Evolutionary conservation across 495 filamentous ascomycete species (phyloP).

Genomic region (Penicillium bovifimosum): DNA sequence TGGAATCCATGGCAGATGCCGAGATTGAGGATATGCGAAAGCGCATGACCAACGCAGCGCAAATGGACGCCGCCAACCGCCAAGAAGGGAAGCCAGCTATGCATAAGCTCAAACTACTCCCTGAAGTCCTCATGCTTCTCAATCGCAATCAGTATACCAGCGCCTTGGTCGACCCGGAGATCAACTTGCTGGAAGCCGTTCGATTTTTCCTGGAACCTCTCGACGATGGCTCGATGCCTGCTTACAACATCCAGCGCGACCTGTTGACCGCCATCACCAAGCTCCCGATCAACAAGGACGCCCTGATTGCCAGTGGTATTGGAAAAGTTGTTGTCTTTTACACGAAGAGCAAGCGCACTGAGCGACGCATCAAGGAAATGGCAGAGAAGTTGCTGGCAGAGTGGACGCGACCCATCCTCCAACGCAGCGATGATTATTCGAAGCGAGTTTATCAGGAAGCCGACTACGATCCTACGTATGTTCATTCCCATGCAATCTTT

Average conservation of each 20-base stretch:
- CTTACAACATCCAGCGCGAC: conserved; percentile 95
- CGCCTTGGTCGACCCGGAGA: conserved; percentile 85
- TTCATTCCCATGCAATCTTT: conserved; percentile 10
- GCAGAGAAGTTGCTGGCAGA: conserved; percentile 86
- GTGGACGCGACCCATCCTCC: conserved; percentile 95
- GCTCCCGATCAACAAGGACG: conserved; percentile 84
- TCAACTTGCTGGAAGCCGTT: conserved; percentile 88
- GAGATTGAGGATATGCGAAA: conserved; percentile 83
- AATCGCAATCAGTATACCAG: conserved; percentile 79
- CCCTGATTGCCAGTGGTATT: conserved; percentile 82
- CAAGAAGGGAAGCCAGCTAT: conserved; percentile 72
- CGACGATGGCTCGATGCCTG: conserved; percentile 84
- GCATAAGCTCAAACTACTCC: conserved; percentile 90
- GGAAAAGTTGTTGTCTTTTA: conserved; percentile 96
- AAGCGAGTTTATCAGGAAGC: conserved; percentile 59
- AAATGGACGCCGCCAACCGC: conserved; percentile 76
- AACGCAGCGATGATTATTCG: conserved; percentile 86
- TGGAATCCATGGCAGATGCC: conserved; percentile 82
- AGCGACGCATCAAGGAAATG: conserved; percentile 82
- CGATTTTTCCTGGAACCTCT: conserved; percentile 97
- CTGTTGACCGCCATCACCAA: conserved; percentile 74
- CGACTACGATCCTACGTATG: conserved; percentile 54
- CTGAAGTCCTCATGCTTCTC: conserved; percentile 81
- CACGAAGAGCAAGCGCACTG: conserved; percentile 84
- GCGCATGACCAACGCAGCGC: conserved; percentile 87